A percentile compares a stretch with the other conserved stretches of the same genome.
Conservation (phyloP, 345 rosid genomes). For the Syzygium jambos region DNA sequence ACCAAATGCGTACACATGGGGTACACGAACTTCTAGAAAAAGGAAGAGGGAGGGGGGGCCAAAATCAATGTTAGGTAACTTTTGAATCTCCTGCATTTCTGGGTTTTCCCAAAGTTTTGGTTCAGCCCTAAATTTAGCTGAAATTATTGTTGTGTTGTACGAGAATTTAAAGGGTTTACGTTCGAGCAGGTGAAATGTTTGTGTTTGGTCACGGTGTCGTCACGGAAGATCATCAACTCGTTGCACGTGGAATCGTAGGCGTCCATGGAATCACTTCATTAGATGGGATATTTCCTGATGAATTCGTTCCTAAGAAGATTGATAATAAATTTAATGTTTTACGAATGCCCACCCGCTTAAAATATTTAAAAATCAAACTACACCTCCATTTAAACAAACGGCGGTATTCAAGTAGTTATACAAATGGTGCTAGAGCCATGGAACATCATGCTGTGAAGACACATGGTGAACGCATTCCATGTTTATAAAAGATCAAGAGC, state of each 20-base stretch:
- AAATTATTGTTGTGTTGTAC: not conserved
- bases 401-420: not conserved
- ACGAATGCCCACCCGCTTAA: not conserved
- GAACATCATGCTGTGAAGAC: not conserved
- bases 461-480: not conserved
- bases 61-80: not conserved
- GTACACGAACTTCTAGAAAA: not conserved
- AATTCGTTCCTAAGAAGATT: not conserved
- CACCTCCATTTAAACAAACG: not conserved
- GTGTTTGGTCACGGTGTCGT: not conserved
- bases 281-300: not conserved
- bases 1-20: not conserved
- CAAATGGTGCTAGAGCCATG: not conserved
- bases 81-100: not conserved
- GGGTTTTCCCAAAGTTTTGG: not conserved
- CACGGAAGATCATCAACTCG: not conserved
- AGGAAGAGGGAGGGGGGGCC: not conserved
- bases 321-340: not conserved
- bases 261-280: not conserved
- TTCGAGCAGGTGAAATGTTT: not conserved
- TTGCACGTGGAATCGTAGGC: not conserved
- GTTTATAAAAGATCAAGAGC: not conserved
- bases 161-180: not conserved
- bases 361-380: not conserved
- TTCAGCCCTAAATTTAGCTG: not conserved